These are phyloP conservation scores for Murraya paniculata DNA, from an alignment of 345 rosid genomes.

Conservation along the genomic window DNA sequence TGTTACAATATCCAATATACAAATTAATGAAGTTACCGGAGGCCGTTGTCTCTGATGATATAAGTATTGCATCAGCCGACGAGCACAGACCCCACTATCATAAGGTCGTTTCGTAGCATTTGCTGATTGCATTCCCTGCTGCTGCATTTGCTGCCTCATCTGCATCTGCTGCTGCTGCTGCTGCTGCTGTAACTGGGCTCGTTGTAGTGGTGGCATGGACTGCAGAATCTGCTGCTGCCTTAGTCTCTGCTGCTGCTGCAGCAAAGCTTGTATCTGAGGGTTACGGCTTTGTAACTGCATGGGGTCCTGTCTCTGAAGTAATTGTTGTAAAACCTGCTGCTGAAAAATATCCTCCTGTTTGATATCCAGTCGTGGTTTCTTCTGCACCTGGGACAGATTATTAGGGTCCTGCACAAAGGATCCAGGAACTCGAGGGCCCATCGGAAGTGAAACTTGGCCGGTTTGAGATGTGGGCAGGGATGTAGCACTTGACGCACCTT, in stretches of 20 bases:
- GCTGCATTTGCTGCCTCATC: constrained; percentile 76
- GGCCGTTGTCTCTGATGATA: constrained; percentile 93
- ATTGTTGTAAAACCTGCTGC: constrained; percentile 77
- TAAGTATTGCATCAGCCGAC: constrained; percentile 92
- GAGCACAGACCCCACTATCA: constrained; percentile 86
- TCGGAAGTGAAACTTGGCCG: constrained; percentile 57
- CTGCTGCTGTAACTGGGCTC: constrained; percentile 85
- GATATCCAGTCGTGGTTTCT: constrained; percentile 76
- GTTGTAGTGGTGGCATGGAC: constrained; percentile 77
- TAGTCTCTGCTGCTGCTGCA: constrained; percentile 53
- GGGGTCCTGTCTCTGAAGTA: constrained; percentile 81
- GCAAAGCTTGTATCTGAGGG: constrained; percentile 66
- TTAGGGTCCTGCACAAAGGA: constrained; percentile 72
- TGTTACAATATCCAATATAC: background rate
- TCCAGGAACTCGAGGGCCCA: constrained; percentile 61
- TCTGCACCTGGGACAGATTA: constrained; percentile 62
- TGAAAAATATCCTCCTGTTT: constrained; percentile 90
- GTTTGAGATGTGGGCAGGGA: constrained; percentile 62
- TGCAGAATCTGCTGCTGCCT: constrained; percentile 61
- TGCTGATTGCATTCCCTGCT: constrained; percentile 69
- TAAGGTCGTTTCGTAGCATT: constrained; percentile 50
- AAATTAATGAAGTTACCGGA: constrained; percentile 46
- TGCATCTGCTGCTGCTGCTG: constrained; percentile 61
- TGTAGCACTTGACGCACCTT: constrained; percentile 72
- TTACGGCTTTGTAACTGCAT: constrained; percentile 69